Conservation (phyloP, 192 early-diverging fungal species). For the Funneliformis mosseae region DNA sequence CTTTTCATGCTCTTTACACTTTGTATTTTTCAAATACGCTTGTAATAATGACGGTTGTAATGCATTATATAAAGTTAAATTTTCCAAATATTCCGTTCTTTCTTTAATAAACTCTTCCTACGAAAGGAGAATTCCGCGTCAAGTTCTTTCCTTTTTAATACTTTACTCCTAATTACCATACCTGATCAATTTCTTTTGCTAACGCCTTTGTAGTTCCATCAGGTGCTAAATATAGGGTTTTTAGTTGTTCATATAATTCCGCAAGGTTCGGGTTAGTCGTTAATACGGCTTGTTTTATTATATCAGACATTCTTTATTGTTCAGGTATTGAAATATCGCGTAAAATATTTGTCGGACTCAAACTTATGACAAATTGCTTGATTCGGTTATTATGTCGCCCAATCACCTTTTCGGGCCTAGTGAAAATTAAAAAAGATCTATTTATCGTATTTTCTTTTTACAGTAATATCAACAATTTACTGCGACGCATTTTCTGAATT, state of each 20-base stretch:
- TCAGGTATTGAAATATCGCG: too few relatives aligned
- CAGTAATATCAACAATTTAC: too few relatives aligned
- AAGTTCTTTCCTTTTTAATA: background rate
- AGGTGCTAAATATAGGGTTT: slow-evolving; percentile 1
- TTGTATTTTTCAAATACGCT: background rate
- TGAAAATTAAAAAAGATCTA: too few relatives aligned
- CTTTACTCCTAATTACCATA: background rate
- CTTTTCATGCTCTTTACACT: background rate
- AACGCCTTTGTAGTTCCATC: slow-evolving; percentile 15
- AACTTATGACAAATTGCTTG: background rate
- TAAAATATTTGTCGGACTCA: background rate
- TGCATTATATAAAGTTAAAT: slow-evolving; percentile 22
- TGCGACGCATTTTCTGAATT: too few relatives aligned
- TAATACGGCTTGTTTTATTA: slow-evolving; percentile 6
- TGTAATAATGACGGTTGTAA: slow-evolving; percentile 2
- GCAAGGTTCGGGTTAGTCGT: slow-evolving; percentile 19
- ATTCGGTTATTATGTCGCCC: background rate
- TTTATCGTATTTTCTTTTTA: too few relatives aligned
- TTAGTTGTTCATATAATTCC: slow-evolving; percentile 6
- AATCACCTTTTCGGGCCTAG: too few relatives aligned
- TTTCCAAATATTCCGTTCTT: slow-evolving; percentile 8
- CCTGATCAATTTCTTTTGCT: background rate
- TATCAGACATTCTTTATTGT: background rate
- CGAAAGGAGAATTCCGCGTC: background rate
- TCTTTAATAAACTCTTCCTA: slow-evolving; percentile 5